Evolutionary conservation across 768 basidiomycete genomes (phyloP), one percentile per base, ranked within the genome.

Genomic region (Mycena epipterygia): DNA sequence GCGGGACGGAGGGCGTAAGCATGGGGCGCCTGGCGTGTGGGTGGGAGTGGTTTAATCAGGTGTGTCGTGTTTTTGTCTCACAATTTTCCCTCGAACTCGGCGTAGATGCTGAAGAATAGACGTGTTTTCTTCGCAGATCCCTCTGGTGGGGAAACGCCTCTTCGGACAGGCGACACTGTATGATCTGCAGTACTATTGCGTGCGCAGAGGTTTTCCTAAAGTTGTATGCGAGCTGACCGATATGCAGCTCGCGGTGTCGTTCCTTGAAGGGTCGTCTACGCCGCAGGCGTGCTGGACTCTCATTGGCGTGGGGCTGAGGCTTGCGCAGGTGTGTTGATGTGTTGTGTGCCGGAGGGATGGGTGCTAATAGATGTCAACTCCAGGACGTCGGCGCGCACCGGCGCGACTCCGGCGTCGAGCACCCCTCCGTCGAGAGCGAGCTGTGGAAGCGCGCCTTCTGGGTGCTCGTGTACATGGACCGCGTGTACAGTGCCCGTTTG

Each of bases 381-480:
- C 67, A 27, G n/a, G n/a, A n/a, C n/a, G n/a, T n/a, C n/a, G n/a
- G n/a, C n/a, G n/a, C n/a, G n/a, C n/a, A n/a, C n/a, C 48, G 71
- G 3, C 56, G 85, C 33, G 81, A 77, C 46, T 67, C 77, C 21
- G 71, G 75, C 29, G 78, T 70, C 67, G 76, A 21, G 65, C 75
- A 78, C 14, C 84, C 84, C 1, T 85, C 81, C 5, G 80, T 83
- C 9, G 90, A 94, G 71, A 84, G 90, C 60, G 93, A 95, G 78
- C 83, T 92, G 29, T 93, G 91, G 88, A 92, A 92, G 77, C 86
- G 90, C n/a, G 88, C 86, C 13, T 91, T 90, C 73, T 91, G 89
- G 89, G 87, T 53, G 23, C 23, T 68, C 7, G 48, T 60, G 16
- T 55, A 76, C 29, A 76, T 88, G 55, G 89, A 91, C 74, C 78